Conservation (phyloP, 2,329 filamentous ascomycete species). For the Pseudogymnoascus sp. region DNA sequence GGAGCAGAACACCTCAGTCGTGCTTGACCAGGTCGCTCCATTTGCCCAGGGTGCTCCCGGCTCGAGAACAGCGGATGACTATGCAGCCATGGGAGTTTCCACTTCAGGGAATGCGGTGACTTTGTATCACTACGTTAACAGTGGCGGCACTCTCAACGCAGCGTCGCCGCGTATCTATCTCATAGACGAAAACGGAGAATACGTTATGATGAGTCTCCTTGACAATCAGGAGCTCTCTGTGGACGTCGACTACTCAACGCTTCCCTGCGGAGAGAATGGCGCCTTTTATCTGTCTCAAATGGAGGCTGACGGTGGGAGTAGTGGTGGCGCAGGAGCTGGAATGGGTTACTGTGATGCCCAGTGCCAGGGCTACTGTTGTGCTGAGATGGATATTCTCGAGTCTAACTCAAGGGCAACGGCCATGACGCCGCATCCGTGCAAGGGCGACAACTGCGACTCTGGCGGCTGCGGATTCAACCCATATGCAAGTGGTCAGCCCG, state of each 20-base stretch:
- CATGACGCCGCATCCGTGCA: slow-evolving; percentile 43
- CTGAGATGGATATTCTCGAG: slow-evolving; percentile 49
- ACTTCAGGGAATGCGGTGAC: slow-evolving; percentile 31
- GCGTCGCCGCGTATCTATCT: slow-evolving; percentile 34
- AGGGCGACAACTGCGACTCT: slow-evolving; percentile 36
- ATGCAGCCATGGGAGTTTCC: slow-evolving; percentile 34
- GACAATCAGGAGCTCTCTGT: slow-evolving; percentile 37
- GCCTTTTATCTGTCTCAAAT: slow-evolving; percentile 33
- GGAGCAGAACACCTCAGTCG: slow-evolving; percentile 39
- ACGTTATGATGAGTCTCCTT: slow-evolving; percentile 36
- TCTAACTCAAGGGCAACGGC: slow-evolving; percentile 39
- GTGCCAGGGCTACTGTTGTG: slow-evolving; percentile 40
- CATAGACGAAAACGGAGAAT: slow-evolving; percentile 32
- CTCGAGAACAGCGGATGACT: slow-evolving; percentile 35
- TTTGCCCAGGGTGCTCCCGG: slow-evolving; percentile 24
- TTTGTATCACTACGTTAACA: slow-evolving; percentile 36
- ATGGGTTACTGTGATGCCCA: slow-evolving; percentile 41
- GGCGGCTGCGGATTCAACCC: slow-evolving; percentile 38
- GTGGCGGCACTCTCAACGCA: slow-evolving; percentile 33
- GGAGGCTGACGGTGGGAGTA: slow-evolving; percentile 24
- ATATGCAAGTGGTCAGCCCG: slow-evolving; percentile 28
- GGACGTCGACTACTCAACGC: slow-evolving; percentile 35
- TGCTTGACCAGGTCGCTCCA: slow-evolving; percentile 37
- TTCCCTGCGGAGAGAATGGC: slow-evolving; percentile 34
- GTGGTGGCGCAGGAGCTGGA: slow-evolving; percentile 36